phyloP scores from a whole-genome alignment of 257 asterid genomes.

The Penstemon barbatus region DNA sequence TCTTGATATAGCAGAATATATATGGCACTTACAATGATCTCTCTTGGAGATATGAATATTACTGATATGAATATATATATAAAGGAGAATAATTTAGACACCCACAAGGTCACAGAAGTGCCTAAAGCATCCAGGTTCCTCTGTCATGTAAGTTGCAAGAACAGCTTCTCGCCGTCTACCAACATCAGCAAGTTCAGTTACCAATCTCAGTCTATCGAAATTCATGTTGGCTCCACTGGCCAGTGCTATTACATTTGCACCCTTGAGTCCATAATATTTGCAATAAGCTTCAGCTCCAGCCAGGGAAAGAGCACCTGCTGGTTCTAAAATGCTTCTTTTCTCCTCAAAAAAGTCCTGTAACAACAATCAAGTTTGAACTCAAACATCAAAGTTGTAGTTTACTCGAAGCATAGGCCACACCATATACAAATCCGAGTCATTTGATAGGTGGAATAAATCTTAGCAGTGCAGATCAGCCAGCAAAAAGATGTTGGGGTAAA shows the following conservation, averaged over 20 bases:
- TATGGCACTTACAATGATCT: too few species aligned
- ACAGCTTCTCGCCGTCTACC: conserved; percentile 91
- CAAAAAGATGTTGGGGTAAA: not conserved
- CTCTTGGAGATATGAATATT: too few species aligned
- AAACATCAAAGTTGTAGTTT: conserved; percentile 9
- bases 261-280: conserved; percentile 78
- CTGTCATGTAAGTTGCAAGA: conserved; percentile 76
- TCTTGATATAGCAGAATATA: conserved; percentile 9
- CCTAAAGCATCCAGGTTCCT: conserved; percentile 80
- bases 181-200: conserved; percentile 90
- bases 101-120: conserved; percentile 70
- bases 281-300: conserved; percentile 98
- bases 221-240: conserved; percentile 98
- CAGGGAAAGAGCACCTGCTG: conserved; percentile 97
- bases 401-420: conserved; percentile 10
- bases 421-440: not conserved
- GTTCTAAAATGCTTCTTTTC: conserved; percentile 93
- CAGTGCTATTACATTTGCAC: conserved; percentile 79
- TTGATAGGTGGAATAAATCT: not conserved
- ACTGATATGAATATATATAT: too few species aligned
- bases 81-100: not conserved
- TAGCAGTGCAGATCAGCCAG: not conserved
- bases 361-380: conserved; percentile 3
- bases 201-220: conserved; percentile 86
- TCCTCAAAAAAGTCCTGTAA: conserved; percentile 96